Evolutionary conservation across 345 rosid species (phyloP), one percentile per base, ranked within the genome.

Genomic region (Boechera retrofracta): DNA sequence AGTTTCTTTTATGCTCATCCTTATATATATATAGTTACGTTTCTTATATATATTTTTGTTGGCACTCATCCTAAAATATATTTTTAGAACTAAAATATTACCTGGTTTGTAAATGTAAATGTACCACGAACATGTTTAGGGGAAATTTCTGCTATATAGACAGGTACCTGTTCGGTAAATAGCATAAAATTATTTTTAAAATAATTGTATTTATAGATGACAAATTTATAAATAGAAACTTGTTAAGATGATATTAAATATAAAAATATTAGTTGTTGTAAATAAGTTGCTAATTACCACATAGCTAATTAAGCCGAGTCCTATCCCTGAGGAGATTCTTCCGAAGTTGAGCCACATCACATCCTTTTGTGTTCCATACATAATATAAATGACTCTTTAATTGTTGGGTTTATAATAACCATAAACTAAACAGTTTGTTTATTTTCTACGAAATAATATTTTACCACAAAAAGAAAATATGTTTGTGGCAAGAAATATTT

Each of bases 241-340:
- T 31, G 1, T 32, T 21, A 44, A 24, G 24, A 10, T 24, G 24
- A 45, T 10, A 53, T 54, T n/a, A 51, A 10, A 51, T 69, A 39
- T 36, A 11, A 12, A 67, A 4, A 16, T 1, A 42, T 12, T 15
- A 55, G 67, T 26, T 13, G 57, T 9, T 28, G 64, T 28, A 12
- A 49, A 12, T 9, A 75, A 61, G 64, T 36, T 71, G 29, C 6
- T 49, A 49, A 58, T 48, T 82, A 86, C 85, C 87, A 66, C 83
- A 75, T 87, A 87, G 61, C 55, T 52, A 35, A 63, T 44, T 47
- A 85, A 39, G 15, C 85, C 88, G 59, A 66, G n/a, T 38, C 84
- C 90, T 32, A 85, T 12, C 45, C 88, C 87, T 2, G 79, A 21
- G 2, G 52, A 85, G 9, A 79, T 7, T 79, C 88, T 78, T 42